Evolutionary conservation across 352 stramenopile genomes (phyloP).

Genomic region (Blastocystis sp.): DNA sequence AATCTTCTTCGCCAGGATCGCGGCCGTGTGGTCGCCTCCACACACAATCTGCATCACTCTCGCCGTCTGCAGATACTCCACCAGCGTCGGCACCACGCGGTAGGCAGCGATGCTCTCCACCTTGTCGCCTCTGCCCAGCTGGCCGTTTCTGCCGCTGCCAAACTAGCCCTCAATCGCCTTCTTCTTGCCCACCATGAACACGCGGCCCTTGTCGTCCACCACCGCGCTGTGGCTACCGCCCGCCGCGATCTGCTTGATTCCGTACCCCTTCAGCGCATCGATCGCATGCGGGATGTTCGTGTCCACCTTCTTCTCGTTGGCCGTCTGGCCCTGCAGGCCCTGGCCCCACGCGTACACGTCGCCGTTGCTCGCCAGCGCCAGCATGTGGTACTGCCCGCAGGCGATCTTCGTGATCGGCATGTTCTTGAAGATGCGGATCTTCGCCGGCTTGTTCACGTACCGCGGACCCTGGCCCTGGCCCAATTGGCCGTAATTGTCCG

Average conservation of each 20-base stretch:
- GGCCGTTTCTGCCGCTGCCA: constrained; percentile 35
- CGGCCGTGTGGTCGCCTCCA: constrained; percentile 71
- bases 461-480: constrained; percentile 35
- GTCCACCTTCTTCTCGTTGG: constrained; percentile 36
- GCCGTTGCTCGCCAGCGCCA: constrained; percentile 29
- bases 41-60: constrained; percentile 71
- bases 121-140: constrained; percentile 60
- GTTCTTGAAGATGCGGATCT: constrained; percentile 28
- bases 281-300: constrained; percentile 48
- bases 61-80: constrained; percentile 64
- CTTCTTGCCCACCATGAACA: not conserved
- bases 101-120: constrained; percentile 64
- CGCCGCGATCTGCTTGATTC: constrained; percentile 30
- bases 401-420: constrained; percentile 24
- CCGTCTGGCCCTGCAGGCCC: constrained; percentile 48
- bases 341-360: constrained; percentile 56
- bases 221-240: constrained; percentile 41
- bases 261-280: constrained; percentile 15
- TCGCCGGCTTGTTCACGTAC: constrained; percentile 49
- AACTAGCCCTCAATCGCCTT: constrained; percentile 15
- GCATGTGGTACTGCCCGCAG: constrained; percentile 46
- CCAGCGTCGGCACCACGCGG: constrained; percentile 30
- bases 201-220: constrained; percentile 25
- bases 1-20: constrained; percentile 69
- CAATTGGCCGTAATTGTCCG: constrained; percentile 50